These are phyloP conservation scores for Rauvolfia tetraphylla DNA, from an alignment of 257 asterid genomes.

Conservation along the genomic window DNA sequence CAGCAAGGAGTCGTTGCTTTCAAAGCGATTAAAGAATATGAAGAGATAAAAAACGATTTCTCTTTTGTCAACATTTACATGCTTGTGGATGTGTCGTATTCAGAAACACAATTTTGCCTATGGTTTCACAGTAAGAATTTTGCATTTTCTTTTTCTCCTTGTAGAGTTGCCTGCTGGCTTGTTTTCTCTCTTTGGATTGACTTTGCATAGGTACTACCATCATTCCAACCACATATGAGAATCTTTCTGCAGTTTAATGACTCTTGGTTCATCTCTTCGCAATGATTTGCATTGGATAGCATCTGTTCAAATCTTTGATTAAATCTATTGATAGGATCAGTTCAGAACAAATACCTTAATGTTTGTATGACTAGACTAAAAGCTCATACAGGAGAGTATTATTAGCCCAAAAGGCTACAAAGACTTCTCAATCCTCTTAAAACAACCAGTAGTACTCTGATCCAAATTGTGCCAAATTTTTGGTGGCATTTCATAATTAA, in stretches of 20 bases:
- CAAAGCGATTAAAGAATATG: conserved; percentile 30
- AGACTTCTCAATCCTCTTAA: background rate
- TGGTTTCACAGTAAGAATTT: conserved; percentile 18
- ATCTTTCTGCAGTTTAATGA: background rate
- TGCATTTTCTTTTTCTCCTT: no score
- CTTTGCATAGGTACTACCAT: no score
- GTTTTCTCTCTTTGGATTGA: conserved; percentile 3
- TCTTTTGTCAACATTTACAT: conserved; percentile 24
- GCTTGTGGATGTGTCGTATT: conserved; percentile 29
- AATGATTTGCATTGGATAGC: background rate
- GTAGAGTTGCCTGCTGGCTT: conserved; percentile 13
- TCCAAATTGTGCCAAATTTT: no score
- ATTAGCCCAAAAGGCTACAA: background rate
- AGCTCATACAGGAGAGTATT: background rate
- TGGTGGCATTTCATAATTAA: no score
- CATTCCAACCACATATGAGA: conserved; percentile 1
- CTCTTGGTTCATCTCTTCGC: background rate
- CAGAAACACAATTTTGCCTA: conserved; percentile 5
- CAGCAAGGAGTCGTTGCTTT: conserved; percentile 36
- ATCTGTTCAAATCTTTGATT: background rate
- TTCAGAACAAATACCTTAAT: background rate
- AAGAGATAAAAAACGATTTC: conserved; percentile 11
- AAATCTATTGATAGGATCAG: background rate
- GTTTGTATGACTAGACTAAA: no score
- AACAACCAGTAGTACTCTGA: background rate